A percentile compares a stretch with the other conserved stretches of the same genome.
Evolutionary conservation across 2,329 filamentous ascomycete genomes (phyloP).

Genomic region (Aspergillus sp.): DNA sequence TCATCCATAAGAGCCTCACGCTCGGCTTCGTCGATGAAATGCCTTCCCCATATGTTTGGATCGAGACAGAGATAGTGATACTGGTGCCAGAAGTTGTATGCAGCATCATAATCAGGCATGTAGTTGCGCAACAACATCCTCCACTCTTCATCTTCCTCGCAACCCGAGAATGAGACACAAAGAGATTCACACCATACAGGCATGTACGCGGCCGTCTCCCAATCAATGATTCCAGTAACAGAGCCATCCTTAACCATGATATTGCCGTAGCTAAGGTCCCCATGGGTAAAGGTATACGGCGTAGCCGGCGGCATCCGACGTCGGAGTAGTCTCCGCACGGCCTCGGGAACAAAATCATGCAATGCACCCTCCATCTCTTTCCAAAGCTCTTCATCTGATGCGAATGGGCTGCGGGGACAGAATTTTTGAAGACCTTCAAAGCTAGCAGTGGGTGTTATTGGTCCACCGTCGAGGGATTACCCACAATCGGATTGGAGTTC

Average conservation of each 20-base stretch:
- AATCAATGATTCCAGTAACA: slow-evolving; percentile 44
- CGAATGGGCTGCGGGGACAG: neutral
- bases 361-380: slow-evolving; percentile 13
- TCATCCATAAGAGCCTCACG: no score
- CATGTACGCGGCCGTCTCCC: slow-evolving; percentile 41
- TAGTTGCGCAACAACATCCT: slow-evolving; percentile 18
- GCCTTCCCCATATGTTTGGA: neutral
- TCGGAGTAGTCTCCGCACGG: slow-evolving; percentile 10
- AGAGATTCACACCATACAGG: slow-evolving; percentile 41
- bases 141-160: slow-evolving; percentile 21
- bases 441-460: slow-evolving; percentile 15
- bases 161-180: neutral
- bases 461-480: slow-evolving; percentile 14
- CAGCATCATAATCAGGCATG: slow-evolving; percentile 21
- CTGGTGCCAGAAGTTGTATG: slow-evolving; percentile 20
- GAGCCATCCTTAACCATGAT: slow-evolving; percentile 43
- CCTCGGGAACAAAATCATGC: slow-evolving; percentile 4
- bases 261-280: slow-evolving; percentile 41
- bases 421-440: neutral
- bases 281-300: slow-evolving; percentile 43
- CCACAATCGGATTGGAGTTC: slow-evolving; percentile 12
- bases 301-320: slow-evolving; percentile 19
- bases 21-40: no score
- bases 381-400: slow-evolving; percentile 19
- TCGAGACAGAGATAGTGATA: slow-evolving; percentile 20